phyloP scores from a whole-genome alignment of 1,139 yeast genomes.

The Scheffersomyces segobiensis region DNA sequence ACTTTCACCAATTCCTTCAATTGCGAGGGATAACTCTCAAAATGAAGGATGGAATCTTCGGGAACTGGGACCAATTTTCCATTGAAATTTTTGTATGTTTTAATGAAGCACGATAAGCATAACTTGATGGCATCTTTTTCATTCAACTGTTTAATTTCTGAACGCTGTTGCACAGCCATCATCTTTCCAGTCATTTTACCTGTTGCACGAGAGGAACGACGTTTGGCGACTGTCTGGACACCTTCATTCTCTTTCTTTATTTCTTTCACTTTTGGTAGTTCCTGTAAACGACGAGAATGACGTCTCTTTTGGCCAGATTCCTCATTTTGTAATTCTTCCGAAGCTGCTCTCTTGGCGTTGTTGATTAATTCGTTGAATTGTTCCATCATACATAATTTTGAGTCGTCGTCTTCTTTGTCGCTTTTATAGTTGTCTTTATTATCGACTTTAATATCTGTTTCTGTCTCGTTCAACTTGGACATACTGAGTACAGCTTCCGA shows the following conservation, averaged over 20 bases:
- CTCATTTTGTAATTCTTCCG: conserved; percentile 2
- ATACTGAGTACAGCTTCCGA: conserved; percentile 3
- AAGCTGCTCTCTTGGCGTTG: conserved; percentile 10
- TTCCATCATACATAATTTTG: conserved; percentile 2
- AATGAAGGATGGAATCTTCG: conserved; percentile 20
- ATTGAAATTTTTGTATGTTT: conserved; percentile 9
- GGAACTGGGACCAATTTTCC: conserved; percentile 17
- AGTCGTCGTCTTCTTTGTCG: not conserved
- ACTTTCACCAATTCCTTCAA: conserved; percentile 16
- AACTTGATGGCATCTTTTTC: conserved; percentile 19
- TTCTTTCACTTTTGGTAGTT: not conserved
- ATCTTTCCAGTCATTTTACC: conserved; percentile 9
- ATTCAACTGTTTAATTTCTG: conserved; percentile 22
- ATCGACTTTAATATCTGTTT: conserved; percentile 5
- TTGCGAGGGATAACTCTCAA: conserved; percentile 19
- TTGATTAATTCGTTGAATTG: conserved; percentile 7
- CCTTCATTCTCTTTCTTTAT: not conserved
- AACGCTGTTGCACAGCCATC: conserved; percentile 14
- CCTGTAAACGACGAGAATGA: not conserved
- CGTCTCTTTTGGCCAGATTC: conserved; percentile 4
- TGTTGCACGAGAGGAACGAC: not conserved
- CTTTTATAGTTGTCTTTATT: conserved; percentile 1
- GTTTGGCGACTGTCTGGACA: not conserved
- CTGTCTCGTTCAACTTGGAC: conserved; percentile 7
- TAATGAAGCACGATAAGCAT: conserved; percentile 22